A percentile compares a stretch with the other conserved stretches of the same genome.
phyloP scores from a whole-genome alignment of 2,329 filamentous ascomycete species.

The Fusarium buharicum region DNA sequence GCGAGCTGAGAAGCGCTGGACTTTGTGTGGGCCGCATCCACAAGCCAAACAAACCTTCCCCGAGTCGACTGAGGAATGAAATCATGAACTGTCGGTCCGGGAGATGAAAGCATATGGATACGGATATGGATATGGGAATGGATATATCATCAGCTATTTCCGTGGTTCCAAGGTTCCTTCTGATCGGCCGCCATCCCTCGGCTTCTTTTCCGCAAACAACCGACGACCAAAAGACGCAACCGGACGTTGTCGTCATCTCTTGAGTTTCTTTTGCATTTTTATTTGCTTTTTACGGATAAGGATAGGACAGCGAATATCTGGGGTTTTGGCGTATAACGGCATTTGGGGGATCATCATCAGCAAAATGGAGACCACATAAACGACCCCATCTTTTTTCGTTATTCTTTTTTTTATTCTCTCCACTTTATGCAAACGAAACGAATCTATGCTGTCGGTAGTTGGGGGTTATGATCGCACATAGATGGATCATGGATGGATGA shows the following conservation, averaged over 20 bases:
- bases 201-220: slow-evolving; percentile 20
- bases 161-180: not conserved
- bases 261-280: not conserved
- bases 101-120: not conserved
- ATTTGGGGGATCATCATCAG: not conserved
- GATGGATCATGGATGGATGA: slow-evolving; percentile 26
- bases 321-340: slow-evolving; percentile 26
- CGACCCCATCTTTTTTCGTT: slow-evolving; percentile 6
- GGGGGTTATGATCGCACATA: no score
- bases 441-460: slow-evolving; percentile 14
- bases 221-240: slow-evolving; percentile 9
- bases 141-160: slow-evolving; percentile 4
- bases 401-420: slow-evolving; percentile 7
- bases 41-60: slow-evolving; percentile 9
- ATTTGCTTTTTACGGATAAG: not conserved
- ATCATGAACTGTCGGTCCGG: slow-evolving; percentile 10
- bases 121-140: no score
- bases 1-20: slow-evolving; percentile 7
- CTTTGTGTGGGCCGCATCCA: slow-evolving; percentile 27
- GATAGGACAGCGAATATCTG: slow-evolving; percentile 25
- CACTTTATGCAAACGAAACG: slow-evolving; percentile 19
- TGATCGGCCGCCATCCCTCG: slow-evolving; percentile 8
- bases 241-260: slow-evolving; percentile 14
- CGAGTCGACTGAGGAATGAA: slow-evolving; percentile 7
- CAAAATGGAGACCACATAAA: slow-evolving; percentile 13